Conservation (phyloP, 192 early-diverging fungal genomes). For the Borealophlyctis nickersoniae region DNA sequence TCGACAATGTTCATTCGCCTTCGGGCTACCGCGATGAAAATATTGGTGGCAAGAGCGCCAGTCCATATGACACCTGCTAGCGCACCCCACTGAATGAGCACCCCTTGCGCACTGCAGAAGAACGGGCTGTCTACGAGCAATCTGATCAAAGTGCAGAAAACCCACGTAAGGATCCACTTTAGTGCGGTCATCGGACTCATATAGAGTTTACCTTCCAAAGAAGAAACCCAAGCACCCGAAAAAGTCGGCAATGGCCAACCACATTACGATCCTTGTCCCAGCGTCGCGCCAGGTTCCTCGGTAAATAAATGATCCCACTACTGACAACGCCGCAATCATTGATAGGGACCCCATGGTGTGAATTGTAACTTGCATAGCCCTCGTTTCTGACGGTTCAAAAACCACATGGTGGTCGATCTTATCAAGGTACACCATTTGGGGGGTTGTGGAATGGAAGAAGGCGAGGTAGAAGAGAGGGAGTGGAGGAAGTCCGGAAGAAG, state of each 20-base stretch:
- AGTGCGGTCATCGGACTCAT: neutral
- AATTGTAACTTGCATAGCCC: neutral
- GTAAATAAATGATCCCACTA: neutral
- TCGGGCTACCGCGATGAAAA: neutral
- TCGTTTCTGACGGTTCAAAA: too few relatives aligned
- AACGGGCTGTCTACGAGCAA: neutral
- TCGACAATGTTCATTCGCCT: neutral
- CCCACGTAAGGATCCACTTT: neutral
- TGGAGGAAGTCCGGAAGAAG: too few relatives aligned
- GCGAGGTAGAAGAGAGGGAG: too few relatives aligned
- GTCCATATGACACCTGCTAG: neutral
- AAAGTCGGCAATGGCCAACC: neutral
- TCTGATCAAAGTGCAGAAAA: neutral
- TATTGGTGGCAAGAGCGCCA: neutral
- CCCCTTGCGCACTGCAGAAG: neutral
- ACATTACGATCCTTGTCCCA: neutral
- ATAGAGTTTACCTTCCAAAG: neutral
- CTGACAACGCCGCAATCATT: neutral
- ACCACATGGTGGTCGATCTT: too few relatives aligned
- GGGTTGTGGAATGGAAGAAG: too few relatives aligned
- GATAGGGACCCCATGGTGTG: neutral
- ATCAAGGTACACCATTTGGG: too few relatives aligned
- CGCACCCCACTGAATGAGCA: neutral
- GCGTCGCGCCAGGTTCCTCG: neutral
- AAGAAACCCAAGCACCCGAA: neutral